Evolutionary conservation across 768 basidiomycete genomes (phyloP).

Genomic region (Mycena sanguinolenta): DNA sequence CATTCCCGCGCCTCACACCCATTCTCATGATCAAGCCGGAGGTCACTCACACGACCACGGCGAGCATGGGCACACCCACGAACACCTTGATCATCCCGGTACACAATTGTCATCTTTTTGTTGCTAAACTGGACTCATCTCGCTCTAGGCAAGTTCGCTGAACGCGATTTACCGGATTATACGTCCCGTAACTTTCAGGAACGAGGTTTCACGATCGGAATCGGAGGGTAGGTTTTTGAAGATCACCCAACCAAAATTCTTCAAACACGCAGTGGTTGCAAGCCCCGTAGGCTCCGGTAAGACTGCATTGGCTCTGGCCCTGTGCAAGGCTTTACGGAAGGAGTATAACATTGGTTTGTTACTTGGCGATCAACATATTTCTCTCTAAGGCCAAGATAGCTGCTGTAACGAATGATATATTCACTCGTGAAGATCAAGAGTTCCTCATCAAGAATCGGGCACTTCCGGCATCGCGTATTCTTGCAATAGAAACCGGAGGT

Average conservation of each 20-base stretch:
- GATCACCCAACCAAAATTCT: background rate
- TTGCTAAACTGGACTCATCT: background rate
- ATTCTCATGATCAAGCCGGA: conserved; percentile 65
- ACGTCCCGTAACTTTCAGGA: conserved; percentile 87
- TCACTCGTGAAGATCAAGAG: conserved; percentile 97
- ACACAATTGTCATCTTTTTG: conserved; percentile 5
- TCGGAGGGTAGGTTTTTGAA: conserved; percentile 84
- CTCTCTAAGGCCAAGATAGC: conserved; percentile 58
- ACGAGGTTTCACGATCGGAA: conserved; percentile 97
- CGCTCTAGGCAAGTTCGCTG: conserved; percentile 84
- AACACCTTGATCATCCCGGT: conserved; percentile 92
- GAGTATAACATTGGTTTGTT: conserved; percentile 91
- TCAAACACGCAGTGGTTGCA: conserved; percentile 14
- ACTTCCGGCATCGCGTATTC: conserved; percentile 85
- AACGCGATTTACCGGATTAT: conserved; percentile 94
- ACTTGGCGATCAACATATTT: conserved; percentile 14
- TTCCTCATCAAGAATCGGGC: conserved; percentile 95
- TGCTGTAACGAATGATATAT: conserved; percentile 99
- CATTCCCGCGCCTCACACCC: conserved; percentile 51
- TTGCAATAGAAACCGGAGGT: conserved; percentile 97
- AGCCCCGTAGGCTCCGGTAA: conserved; percentile 99
- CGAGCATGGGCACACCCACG: conserved; percentile 97
- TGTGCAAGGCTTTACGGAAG: conserved; percentile 85
- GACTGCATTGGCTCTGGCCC: conserved; percentile 91
- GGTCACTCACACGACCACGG: conserved; percentile 67